Percentiles rank a stretch among this genome's conserved stretches.
These are phyloP conservation scores for Pyrus bretschneideri DNA, from an alignment of 306 rosid genomes.

Conservation along the genomic window DNA sequence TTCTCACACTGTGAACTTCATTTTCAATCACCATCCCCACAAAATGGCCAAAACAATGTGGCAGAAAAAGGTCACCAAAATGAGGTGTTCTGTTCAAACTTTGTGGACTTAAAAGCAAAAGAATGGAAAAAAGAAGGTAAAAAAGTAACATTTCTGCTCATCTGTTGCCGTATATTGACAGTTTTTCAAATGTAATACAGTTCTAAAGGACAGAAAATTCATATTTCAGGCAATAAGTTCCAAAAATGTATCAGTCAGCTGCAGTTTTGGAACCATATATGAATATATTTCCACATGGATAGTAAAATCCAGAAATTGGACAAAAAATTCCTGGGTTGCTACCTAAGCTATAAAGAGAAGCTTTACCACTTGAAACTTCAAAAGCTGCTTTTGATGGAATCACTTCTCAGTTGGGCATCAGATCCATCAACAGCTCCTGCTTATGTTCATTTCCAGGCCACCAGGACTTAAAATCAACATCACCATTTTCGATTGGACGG, in stretches of 20 bases:
- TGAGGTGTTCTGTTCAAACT: neutral
- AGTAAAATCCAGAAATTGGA: neutral
- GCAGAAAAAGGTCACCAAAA: neutral
- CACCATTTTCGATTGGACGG: slow-evolving; percentile 1
- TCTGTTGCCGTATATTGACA: neutral
- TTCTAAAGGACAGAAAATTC: neutral
- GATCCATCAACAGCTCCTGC: slow-evolving; percentile 22
- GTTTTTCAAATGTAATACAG: neutral
- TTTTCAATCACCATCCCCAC: neutral
- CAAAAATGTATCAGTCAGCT: neutral
- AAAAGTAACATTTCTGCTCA: neutral
- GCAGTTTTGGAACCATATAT: neutral
- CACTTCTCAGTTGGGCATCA: slow-evolving; percentile 19
- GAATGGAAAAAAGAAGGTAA: neutral
- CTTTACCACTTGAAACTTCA: neutral
- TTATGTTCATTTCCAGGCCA: slow-evolving; percentile 24
- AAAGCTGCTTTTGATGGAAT: neutral
- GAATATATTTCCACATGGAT: neutral
- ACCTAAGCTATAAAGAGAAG: slow-evolving; percentile 7
- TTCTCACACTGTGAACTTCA: neutral
- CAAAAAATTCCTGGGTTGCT: neutral
- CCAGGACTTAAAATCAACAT: slow-evolving; percentile 25
- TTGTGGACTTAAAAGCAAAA: neutral
- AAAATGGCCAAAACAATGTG: neutral
- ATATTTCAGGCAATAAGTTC: neutral